These are phyloP conservation scores for Esteya vermicola DNA, from an alignment of 2,329 filamentous ascomycete genomes.

Conservation along the genomic window DNA sequence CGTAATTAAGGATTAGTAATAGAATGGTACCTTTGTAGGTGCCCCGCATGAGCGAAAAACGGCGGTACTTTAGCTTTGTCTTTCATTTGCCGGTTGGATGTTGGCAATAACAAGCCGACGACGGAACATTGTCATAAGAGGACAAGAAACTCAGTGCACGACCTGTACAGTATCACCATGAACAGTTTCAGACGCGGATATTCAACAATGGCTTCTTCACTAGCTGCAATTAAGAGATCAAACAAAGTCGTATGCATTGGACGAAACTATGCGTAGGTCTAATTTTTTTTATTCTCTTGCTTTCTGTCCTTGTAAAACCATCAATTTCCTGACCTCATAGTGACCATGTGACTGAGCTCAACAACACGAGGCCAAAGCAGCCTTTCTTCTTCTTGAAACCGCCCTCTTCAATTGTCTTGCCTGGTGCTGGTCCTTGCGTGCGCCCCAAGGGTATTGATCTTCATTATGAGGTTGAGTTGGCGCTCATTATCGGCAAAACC, in stretches of 20 bases:
- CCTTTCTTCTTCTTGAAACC: slow-evolving; percentile 99
- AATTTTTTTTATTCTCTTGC: neutral
- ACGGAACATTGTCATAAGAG: too few relatives aligned
- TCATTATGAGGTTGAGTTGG: slow-evolving; percentile 93
- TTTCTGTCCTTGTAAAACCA: neutral
- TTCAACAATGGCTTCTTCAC: slow-evolving; percentile 21
- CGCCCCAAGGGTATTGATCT: slow-evolving; percentile 70
- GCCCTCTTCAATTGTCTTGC: slow-evolving; percentile 68
- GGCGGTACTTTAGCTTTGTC: too few relatives aligned
- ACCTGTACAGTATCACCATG: too few relatives aligned
- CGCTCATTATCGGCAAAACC: slow-evolving; percentile 71
- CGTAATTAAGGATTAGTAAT: too few relatives aligned
- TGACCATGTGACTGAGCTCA: slow-evolving; percentile 87
- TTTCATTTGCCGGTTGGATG: too few relatives aligned
- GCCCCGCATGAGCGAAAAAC: too few relatives aligned
- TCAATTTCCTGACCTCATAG: too few relatives aligned
- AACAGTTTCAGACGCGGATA: slow-evolving; percentile 16
- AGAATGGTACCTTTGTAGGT: too few relatives aligned
- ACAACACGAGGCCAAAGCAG: slow-evolving; percentile 75
- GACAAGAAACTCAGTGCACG: too few relatives aligned
- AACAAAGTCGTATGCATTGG: slow-evolving; percentile 73
- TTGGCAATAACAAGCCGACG: too few relatives aligned
- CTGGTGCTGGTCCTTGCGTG: slow-evolving; percentile 64
- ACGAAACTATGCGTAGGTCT: slow-evolving; percentile 76
- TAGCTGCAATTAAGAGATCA: slow-evolving; percentile 27